Evolutionary conservation across 2,329 filamentous ascomycete genomes (phyloP), one percentile per base, ranked within the genome.

Genomic region (Macrophomina phaseolina): DNA sequence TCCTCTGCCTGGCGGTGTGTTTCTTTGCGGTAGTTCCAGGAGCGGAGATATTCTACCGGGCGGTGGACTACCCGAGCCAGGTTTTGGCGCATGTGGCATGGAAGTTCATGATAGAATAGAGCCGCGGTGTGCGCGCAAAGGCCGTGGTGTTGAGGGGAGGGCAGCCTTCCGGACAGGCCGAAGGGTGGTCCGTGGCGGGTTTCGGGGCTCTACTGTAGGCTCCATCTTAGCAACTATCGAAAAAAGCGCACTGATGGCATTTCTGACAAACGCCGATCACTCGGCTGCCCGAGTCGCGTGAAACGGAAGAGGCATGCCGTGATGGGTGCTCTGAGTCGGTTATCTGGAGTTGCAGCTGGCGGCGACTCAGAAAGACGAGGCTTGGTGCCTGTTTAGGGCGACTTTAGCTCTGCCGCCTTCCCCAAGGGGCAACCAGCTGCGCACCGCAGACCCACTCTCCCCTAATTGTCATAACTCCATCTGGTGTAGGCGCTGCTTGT

Each of bases 21-120:
- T 71, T 77, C 45, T 42, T 73, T 11, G 70, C 72, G 5, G 76
- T 73, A 40, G 66, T 72, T 23, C 69, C 74, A 5, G 64, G 67
- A 4, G 71, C 74, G 4, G 75, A 77, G 67, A 46, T 75, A 1
- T 76, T 76, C 65, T 74, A 77, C 46, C 72, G 74, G 34, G 6
- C 72, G 5, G 68, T 77, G 14, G 75, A 77, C 68, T 53, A 74
- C 14, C 74, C 74, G 14, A 55, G 55, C 16, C 51, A 55, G 49
- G 63, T 58, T 5, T 32, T 68, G n/a, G 66, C 68, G 58, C 49
- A 40, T n/a, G 40, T 51, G 23, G 63, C 64, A 18, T 68, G 53
- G 63, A 49, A 67, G 34, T 69, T 64, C 40, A 63, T 69, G 40
- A 67, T 55, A 28, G 56, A 62, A 38, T 67, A 67, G 52, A 28